Evolutionary conservation across 2,329 filamentous ascomycete species (phyloP).

Genomic region (Talaromyces funiculosus): DNA sequence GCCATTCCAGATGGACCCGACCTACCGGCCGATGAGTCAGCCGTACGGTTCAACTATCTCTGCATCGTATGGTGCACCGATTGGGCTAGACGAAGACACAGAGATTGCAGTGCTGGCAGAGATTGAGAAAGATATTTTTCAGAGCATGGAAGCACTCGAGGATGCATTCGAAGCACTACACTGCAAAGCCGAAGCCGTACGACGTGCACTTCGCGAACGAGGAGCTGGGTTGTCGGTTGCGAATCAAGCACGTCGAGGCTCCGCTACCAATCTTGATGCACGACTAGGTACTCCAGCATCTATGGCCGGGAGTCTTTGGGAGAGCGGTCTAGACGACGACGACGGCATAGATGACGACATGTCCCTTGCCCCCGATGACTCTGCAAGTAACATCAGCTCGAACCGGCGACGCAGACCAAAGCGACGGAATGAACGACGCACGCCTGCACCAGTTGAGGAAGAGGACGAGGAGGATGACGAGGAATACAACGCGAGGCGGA

Average conservation of each 20-base stretch:
- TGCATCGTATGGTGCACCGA: conserved; percentile 62
- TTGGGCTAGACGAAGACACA: conserved; percentile 88
- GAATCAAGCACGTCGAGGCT: conserved; percentile 40
- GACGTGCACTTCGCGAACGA: conserved; percentile 72
- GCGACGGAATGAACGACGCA: conserved; percentile 44
- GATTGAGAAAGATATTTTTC: conserved; percentile 87
- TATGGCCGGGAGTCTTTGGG: conserved; percentile 28
- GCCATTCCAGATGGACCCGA: conserved; percentile 27
- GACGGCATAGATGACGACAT: conserved; percentile 39
- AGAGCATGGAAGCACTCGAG: conserved; percentile 89
- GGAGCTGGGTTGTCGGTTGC: conserved; percentile 64
- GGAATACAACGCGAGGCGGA: conserved; percentile 20
- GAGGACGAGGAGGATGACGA: conserved; percentile 40
- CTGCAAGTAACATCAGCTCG: conserved; percentile 46
- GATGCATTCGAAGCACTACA: conserved; percentile 93
- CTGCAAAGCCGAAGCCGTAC: conserved; percentile 72
- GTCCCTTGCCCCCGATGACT: conserved; percentile 45
- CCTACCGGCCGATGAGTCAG: conserved; percentile 40
- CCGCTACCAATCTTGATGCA: conserved; percentile 31
- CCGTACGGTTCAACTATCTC: conserved; percentile 36
- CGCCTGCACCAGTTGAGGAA: conserved; percentile 44
- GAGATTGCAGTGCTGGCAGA: conserved; percentile 87
- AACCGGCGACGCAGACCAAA: conserved; percentile 41
- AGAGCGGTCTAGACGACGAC: conserved; percentile 41
- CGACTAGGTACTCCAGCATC: conserved; percentile 40